These are phyloP conservation scores for Tylopilus sp. DNA, from an alignment of 768 basidiomycete genomes.

Conservation along the genomic window DNA sequence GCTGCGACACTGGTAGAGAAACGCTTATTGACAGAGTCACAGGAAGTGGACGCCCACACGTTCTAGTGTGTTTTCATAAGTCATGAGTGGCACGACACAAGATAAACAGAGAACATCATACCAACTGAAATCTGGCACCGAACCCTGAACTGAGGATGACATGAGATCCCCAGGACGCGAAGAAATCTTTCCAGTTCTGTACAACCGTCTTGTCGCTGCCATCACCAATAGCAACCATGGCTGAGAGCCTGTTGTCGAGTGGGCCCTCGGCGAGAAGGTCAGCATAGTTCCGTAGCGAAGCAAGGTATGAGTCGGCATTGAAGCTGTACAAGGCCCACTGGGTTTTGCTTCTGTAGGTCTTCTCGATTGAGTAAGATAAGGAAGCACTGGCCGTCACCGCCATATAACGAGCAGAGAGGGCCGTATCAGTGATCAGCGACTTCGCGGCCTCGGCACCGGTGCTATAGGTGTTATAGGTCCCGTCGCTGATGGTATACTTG, in stretches of 20 bases:
- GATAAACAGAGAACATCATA: too few species aligned
- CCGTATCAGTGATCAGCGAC: neutral
- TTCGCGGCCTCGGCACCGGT: neutral
- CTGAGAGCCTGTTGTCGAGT: neutral
- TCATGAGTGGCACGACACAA: too few species aligned
- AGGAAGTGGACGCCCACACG: slow-evolving; percentile 6
- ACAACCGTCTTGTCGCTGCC: neutral
- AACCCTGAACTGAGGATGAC: neutral
- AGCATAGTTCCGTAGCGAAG: slow-evolving; percentile 7
- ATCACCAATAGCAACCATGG: neutral
- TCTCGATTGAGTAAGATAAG: slow-evolving; percentile 10
- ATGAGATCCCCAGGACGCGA: slow-evolving; percentile 1
- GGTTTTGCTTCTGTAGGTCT: slow-evolving; percentile 9
- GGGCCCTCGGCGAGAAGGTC: slow-evolving; percentile 1
- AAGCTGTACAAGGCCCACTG: slow-evolving; percentile 19
- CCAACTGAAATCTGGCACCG: too few species aligned
- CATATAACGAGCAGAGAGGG: slow-evolving; percentile 7
- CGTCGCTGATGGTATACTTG: neutral
- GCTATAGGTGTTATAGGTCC: slow-evolving; percentile 4
- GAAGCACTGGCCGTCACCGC: slow-evolving; percentile 12
- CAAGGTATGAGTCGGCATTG: slow-evolving; percentile 11
- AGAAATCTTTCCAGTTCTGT: slow-evolving; percentile 5
- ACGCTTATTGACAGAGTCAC: slow-evolving; percentile 4
- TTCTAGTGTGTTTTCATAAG: too few species aligned
- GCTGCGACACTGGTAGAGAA: slow-evolving; percentile 3